phyloP scores from a whole-genome alignment of 768 basidiomycete genomes.

The Pholiota microspora region DNA sequence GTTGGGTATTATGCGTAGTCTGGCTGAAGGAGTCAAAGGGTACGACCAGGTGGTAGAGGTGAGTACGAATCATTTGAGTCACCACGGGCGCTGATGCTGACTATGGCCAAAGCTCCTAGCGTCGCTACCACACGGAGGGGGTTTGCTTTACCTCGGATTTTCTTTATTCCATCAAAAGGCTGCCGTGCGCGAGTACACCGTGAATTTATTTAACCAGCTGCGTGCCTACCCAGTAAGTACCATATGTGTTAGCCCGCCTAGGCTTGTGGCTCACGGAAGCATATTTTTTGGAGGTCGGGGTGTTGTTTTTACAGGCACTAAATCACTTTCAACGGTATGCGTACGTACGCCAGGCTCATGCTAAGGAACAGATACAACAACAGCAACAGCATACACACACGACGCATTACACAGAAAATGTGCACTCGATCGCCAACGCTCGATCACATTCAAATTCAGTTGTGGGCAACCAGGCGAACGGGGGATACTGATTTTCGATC shows the following conservation, averaged over 20 bases:
- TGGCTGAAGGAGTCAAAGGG: slow-evolving; percentile 68
- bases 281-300: slow-evolving; percentile 58
- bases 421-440: slow-evolving; percentile 11
- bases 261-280: slow-evolving; percentile 10
- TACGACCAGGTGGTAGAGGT: slow-evolving; percentile 95
- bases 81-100: slow-evolving; percentile 1
- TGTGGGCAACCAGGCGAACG: slow-evolving; percentile 17
- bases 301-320: slow-evolving; percentile 70
- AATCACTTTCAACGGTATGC: slow-evolving; percentile 91
- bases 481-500: slow-evolving; percentile 12
- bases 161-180: slow-evolving; percentile 89
- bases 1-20: slow-evolving; percentile 66
- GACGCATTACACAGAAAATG: slow-evolving; percentile 9
- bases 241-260: neutral
- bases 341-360: slow-evolving; percentile 79
- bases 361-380: slow-evolving; percentile 44
- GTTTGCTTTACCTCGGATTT: slow-evolving; percentile 83
- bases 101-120: slow-evolving; percentile 66
- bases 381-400: slow-evolving; percentile 20
- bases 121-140: slow-evolving; percentile 70
- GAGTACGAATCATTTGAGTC: slow-evolving; percentile 13
- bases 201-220: slow-evolving; percentile 82
- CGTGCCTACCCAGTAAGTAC: slow-evolving; percentile 68
- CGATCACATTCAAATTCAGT: slow-evolving; percentile 34
- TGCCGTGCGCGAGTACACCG: slow-evolving; percentile 69